Evolutionary conservation across 2,329 filamentous ascomycete species (phyloP), one percentile per base, ranked within the genome.

Genomic region (Aspergillus ochraceoroseus): DNA sequence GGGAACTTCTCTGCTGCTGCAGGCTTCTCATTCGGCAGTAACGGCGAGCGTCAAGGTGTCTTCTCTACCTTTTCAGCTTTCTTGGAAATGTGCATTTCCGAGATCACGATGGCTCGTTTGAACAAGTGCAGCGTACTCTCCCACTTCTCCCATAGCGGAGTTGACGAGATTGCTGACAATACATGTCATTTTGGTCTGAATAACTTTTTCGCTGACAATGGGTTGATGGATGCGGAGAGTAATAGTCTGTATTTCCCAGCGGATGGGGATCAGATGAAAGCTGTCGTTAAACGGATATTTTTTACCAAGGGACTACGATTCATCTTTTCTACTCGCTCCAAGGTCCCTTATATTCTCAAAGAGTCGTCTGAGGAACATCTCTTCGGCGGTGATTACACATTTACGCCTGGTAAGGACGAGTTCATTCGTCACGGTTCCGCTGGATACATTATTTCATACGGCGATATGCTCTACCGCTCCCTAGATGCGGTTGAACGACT

Each of bases 21-120:
- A 20, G 64, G 63, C 9, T 67, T 67, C 35, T 63, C 63, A 1
- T 64, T 64, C 9, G 55, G 53, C 17, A 63, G 61, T 43, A 57
- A 62, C 27, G 62, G 59, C 29, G 49, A 54, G 31, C 55, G 58
- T 19, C 59, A 62, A 39, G 63, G 63, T 27, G 57, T 67, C 14
- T 66, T 67, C 55, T 66, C 63, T 8, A 67, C 64, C 19, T 67
- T 67, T 53, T 65, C 63, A 1, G 64, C 62, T 2, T 67, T 67
- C 54, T 46, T 62, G 23, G 64, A 67, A 43, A 67, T 67, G 64
- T 59, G 57, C 40, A 55, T 66, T 25, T 66, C 63, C 0, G 64
- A 67, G 43, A 61, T 66, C 38, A 67, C 63, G 25, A 66, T 67
- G 64, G 64, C 63, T 3, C 57, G 64, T 11, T 36, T 67, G 44